These are phyloP conservation scores for Lobosporangium transversale DNA, from an alignment of 192 early-diverging fungal genomes.

Conservation along the genomic window DNA sequence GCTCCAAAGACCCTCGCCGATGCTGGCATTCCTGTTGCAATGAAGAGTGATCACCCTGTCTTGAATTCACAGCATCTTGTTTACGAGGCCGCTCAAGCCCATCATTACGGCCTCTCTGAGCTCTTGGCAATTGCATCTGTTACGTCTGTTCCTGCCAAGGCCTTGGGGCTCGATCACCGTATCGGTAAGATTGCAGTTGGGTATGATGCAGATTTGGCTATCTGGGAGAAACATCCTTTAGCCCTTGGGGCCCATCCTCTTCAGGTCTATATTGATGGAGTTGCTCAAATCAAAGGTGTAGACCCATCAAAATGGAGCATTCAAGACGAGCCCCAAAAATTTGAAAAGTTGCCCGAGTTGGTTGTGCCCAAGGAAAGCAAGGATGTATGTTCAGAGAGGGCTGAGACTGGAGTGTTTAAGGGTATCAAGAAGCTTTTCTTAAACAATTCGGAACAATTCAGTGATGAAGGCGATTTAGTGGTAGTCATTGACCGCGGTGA, in stretches of 20 bases:
- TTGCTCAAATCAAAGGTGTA: slow-evolving; percentile 62
- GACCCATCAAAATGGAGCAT: slow-evolving; percentile 15
- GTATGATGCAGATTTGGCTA: slow-evolving; percentile 84
- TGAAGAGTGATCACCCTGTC: slow-evolving; percentile 85
- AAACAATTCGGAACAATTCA: slow-evolving; percentile 39
- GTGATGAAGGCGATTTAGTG: slow-evolving; percentile 37
- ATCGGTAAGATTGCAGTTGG: slow-evolving; percentile 71
- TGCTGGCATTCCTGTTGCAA: slow-evolving; percentile 76
- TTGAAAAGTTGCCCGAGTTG: slow-evolving; percentile 21
- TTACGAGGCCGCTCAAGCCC: slow-evolving; percentile 79
- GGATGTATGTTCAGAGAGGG: slow-evolving; percentile 12
- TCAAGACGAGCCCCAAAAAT: slow-evolving; percentile 26
- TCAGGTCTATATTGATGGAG: slow-evolving; percentile 80
- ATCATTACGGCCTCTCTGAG: slow-evolving; percentile 74
- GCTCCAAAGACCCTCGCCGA: slow-evolving; percentile 69
- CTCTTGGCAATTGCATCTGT: slow-evolving; percentile 68
- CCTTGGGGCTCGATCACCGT: slow-evolving; percentile 72
- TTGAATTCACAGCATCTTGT: slow-evolving; percentile 78
- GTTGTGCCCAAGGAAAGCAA: slow-evolving; percentile 43
- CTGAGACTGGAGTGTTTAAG: slow-evolving; percentile 37
- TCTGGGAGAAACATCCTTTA: slow-evolving; percentile 81
- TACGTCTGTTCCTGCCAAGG: slow-evolving; percentile 76
- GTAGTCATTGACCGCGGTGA: slow-evolving; percentile 67
- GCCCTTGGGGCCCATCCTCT: slow-evolving; percentile 75
- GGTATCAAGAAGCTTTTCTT: slow-evolving; percentile 54